Evolutionary conservation across 352 stramenopile species (phyloP).

Genomic region (Globisporangium polare): DNA sequence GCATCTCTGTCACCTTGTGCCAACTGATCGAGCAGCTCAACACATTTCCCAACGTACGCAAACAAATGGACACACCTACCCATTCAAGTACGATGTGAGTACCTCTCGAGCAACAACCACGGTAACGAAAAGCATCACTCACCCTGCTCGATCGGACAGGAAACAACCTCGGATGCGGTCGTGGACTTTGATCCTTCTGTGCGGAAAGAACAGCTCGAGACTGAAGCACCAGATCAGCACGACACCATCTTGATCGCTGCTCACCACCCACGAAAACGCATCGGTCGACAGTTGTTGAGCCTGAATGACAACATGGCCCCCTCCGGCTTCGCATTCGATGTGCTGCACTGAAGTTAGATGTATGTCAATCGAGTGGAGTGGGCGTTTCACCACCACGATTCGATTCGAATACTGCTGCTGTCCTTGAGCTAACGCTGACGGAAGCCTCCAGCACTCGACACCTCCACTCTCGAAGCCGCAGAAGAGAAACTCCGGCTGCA

Average conservation of each 20-base stretch:
- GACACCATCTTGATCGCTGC: conserved; percentile 36
- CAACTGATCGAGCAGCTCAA: conserved; percentile 32
- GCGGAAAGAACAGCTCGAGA: conserved; percentile 46
- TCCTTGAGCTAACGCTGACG: conserved; percentile 11
- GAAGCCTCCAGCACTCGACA: conserved; percentile 51
- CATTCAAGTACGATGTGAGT: neutral
- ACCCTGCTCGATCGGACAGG: conserved; percentile 9
- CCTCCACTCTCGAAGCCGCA: conserved; percentile 44
- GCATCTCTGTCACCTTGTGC: conserved; percentile 16
- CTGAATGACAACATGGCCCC: conserved; percentile 10
- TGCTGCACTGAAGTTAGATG: conserved; percentile 37
- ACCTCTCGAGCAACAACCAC: neutral
- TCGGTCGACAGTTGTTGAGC: conserved; percentile 17
- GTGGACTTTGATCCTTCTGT: conserved; percentile 42
- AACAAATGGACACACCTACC: conserved; percentile 25
- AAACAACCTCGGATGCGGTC: conserved; percentile 32
- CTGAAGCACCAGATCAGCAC: conserved; percentile 57
- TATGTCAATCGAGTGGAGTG: conserved; percentile 46
- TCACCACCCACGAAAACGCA: conserved; percentile 53
- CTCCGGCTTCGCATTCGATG: conserved; percentile 30
- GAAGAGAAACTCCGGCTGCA: conserved; percentile 41
- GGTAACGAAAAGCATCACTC: conserved; percentile 5
- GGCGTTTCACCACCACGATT: conserved; percentile 38
- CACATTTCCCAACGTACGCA: conserved; percentile 24
- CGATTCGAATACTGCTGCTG: conserved; percentile 19